Evolutionary conservation across 768 basidiomycete species (phyloP), one percentile per base, ranked within the genome.

Genomic region (Leccinum fibrillosum): DNA sequence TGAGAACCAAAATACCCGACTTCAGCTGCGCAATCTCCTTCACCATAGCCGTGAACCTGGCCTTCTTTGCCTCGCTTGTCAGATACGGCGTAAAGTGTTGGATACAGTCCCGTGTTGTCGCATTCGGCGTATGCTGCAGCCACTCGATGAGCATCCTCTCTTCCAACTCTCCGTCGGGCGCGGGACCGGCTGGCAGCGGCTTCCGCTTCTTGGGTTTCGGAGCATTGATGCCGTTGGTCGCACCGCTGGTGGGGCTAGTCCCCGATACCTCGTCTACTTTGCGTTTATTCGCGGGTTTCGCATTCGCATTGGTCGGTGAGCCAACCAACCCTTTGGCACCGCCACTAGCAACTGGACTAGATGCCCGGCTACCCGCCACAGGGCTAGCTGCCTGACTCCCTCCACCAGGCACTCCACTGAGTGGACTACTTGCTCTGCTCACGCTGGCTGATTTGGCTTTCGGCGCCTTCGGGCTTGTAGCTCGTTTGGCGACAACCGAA

Each of bases 31-130:
- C 91, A 48, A 91, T 85, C 72, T 91, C 85, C 76, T 88, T 86
- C 49, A 93, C 86, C 72, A 93, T 78, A 10, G 78, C 80, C n/a
- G 90, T 88, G 67, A 93, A 91, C 71, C 80, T 84, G 50, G 72
- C 68, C 79, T 91, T 91, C 78, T 85, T 87, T 62, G 78, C 81
- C 50, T 79, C 80, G 65, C 86, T 85, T 30, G 82, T 86, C 53
- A 92, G 70, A 64, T 89, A 92, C 15, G 85, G 84, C 60, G 85
- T 86, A 68, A 92, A 93, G 68, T 90, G 81, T 53, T 84, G 82
- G 60, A 92, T 92, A 66, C 90, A 91, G 64, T 91, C 89, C 59
- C 86, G 78, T 34, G 90, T 92, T 55, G 84, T 85, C 53, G 89
- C 83, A 59, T 82, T 82, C n/a, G 83, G 78, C 37, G 83, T 85